Conservation (phyloP, 176 grass and related monocot genomes). For the Canna indica region DNA sequence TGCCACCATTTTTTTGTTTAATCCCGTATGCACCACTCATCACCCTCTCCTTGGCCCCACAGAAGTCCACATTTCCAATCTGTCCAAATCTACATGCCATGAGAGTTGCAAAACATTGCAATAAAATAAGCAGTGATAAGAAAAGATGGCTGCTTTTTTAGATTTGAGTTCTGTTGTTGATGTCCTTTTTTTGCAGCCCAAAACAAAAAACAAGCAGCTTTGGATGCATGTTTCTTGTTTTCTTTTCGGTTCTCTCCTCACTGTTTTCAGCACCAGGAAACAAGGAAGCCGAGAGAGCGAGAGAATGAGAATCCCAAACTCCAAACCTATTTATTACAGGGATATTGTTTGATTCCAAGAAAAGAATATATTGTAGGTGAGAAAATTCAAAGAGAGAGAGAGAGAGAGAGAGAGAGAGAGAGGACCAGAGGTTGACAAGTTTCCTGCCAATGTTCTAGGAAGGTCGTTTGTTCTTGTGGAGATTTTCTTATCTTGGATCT, state of each 20-base stretch:
- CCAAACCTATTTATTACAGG: neutral
- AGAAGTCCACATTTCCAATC: slow-evolving; percentile 2
- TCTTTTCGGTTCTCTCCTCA: slow-evolving; percentile 3
- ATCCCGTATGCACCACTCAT: neutral
- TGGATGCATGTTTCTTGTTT: slow-evolving; percentile 7
- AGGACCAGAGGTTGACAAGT: slow-evolving; percentile 22
- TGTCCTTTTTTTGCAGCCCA: neutral
- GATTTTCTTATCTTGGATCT: slow-evolving; percentile 28
- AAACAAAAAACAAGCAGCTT: neutral
- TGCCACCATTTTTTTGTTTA: neutral
- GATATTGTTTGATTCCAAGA: neutral
- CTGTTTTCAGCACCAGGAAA: slow-evolving; percentile 10
- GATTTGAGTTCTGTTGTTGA: slow-evolving; percentile 6
- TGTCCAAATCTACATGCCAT: slow-evolving; percentile 15
- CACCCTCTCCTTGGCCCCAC: neutral
- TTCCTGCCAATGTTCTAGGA: slow-evolving; percentile 22
- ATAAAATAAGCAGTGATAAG: neutral
- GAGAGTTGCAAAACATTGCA: neutral
- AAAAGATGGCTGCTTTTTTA: slow-evolving; percentile 6
- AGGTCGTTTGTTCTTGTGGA: slow-evolving; percentile 28
- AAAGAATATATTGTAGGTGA: neutral
- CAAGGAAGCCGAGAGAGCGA: neutral
- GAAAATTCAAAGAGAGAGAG: neutral
- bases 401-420: slow-evolving; percentile 16
- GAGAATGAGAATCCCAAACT: slow-evolving; percentile 10